phyloP scores from a whole-genome alignment of 345 rosid species.

The Tarenaya hassleriana region DNA sequence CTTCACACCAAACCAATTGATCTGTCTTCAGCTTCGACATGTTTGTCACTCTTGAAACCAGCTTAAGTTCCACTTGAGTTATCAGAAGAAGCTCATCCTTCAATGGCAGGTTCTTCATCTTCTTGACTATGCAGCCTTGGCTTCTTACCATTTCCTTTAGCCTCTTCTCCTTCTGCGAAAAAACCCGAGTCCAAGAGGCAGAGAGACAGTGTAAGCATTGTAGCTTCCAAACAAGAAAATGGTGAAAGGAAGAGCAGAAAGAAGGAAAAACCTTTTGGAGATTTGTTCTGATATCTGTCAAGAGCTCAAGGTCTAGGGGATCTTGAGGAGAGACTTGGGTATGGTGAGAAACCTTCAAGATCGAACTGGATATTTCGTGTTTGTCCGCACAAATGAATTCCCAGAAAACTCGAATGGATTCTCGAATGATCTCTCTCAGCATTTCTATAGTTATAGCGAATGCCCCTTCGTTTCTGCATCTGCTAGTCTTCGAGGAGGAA shows the following conservation, averaged over 20 bases:
- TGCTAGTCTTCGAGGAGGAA: slow-evolving; percentile 37
- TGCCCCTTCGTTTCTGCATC: slow-evolving; percentile 36
- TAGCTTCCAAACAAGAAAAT: too few relatives aligned
- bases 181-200: too few relatives aligned
- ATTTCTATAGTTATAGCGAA: slow-evolving; percentile 35
- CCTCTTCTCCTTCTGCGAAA: slow-evolving; percentile 60
- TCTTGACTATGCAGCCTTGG: slow-evolving; percentile 51
- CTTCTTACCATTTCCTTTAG: slow-evolving; percentile 62
- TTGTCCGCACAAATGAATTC: slow-evolving; percentile 56
- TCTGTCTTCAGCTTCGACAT: slow-evolving; percentile 54
- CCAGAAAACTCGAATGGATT: slow-evolving; percentile 51
- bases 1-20: slow-evolving; percentile 71
- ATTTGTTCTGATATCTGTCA: slow-evolving; percentile 38
- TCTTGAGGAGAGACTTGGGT: slow-evolving; percentile 41
- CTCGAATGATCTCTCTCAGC: slow-evolving; percentile 36
- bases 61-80: slow-evolving; percentile 52
- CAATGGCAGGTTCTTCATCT: slow-evolving; percentile 47
- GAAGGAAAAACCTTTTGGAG: slow-evolving; percentile 54
- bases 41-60: slow-evolving; percentile 59
- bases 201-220: too few relatives aligned
- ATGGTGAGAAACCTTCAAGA: slow-evolving; percentile 31
- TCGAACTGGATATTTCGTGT: slow-evolving; percentile 27
- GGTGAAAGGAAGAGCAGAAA: too few relatives aligned
- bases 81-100: slow-evolving; percentile 35
- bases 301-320: slow-evolving; percentile 40